Evolutionary conservation across 768 basidiomycete species (phyloP), one percentile per base, ranked within the genome.

Genomic region (Mycena haematopus): DNA sequence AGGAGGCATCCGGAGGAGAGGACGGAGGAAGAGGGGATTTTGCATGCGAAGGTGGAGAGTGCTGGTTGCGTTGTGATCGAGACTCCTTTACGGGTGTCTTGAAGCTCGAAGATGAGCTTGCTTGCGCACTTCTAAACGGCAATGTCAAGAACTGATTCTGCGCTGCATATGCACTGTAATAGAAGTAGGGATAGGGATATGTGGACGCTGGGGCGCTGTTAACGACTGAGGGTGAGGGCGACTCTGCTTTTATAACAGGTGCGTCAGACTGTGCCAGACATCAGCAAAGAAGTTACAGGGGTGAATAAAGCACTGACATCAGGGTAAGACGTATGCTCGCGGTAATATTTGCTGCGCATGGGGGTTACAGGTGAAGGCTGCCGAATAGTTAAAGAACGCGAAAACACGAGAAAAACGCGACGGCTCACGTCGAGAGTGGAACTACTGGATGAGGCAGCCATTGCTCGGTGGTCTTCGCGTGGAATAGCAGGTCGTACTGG

Each of bases 271-370:
- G 50, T 11, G 24, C 25, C 14, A 33, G 29, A 4, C 7, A 45
- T 64, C 40, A 64, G 52, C n/a, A 17, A n/a, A 5, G 27, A 9
- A 40, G 58, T 22, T 14, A 22, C 9, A 11, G 19, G 22, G 29
- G 10, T 31, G 17, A n/a, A 14, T 4, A 11, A 40, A 45, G 15
- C 63, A 57, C 67, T 63, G 44, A 73, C 68, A 62, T 69, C 73
- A 17, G 77, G 64, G 65, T 76, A 76, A 21, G 82, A 80, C 56
- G 67, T 70, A 52, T 84, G 82, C 36, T 83, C 82, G 72, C 87
- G 82, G 70, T 89, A 88, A 70, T 89, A 86, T 69, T 78, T 88
- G 71, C 72, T 80, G 65, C 82, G 83, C 67, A 83, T 82, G n/a
- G 87, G 86, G 5, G 87, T 88, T 22, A 85, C 72, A 21, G 85